These are phyloP conservation scores for Epithele typhae DNA, from an alignment of 768 basidiomycete species.

Conservation along the genomic window DNA sequence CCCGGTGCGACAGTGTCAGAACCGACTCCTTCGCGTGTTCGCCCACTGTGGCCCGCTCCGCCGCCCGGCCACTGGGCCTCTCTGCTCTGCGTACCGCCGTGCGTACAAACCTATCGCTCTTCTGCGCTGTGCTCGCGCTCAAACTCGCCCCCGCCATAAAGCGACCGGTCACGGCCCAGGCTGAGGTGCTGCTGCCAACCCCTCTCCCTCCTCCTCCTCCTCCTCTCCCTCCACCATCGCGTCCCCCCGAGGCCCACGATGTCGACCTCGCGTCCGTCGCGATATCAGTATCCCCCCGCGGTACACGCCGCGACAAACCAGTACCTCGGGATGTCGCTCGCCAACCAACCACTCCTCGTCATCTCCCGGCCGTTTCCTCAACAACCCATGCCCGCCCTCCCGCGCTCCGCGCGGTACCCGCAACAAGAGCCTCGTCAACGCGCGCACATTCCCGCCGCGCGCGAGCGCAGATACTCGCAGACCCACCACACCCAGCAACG, in stretches of 20 bases:
- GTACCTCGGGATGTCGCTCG: conserved; percentile 12
- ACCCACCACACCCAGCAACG: no score
- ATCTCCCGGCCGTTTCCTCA: conserved; percentile 15
- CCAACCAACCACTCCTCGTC: conserved; percentile 9
- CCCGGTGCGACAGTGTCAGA: no score
- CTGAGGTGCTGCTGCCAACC: conserved; percentile 1
- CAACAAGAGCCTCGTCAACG: no score
- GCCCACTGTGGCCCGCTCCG: no score
- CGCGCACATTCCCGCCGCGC: no score
- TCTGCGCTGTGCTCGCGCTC: no score
- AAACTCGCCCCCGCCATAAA: neutral
- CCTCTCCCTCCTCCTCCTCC: conserved; percentile 2
- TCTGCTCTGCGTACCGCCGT: no score
- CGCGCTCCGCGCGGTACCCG: neutral
- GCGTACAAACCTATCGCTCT: no score
- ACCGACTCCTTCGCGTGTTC: no score
- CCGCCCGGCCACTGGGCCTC: no score
- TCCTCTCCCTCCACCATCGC: no score
- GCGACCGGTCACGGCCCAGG: neutral
- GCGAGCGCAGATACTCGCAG: no score
- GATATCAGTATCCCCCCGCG: conserved; percentile 2
- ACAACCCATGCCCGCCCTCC: conserved; percentile 1
- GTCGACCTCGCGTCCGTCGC: neutral
- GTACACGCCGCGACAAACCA: conserved; percentile 2
- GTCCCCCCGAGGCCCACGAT: neutral